Conservation (phyloP, 768 basidiomycete genomes). For the Serpula lacrymans region DNA sequence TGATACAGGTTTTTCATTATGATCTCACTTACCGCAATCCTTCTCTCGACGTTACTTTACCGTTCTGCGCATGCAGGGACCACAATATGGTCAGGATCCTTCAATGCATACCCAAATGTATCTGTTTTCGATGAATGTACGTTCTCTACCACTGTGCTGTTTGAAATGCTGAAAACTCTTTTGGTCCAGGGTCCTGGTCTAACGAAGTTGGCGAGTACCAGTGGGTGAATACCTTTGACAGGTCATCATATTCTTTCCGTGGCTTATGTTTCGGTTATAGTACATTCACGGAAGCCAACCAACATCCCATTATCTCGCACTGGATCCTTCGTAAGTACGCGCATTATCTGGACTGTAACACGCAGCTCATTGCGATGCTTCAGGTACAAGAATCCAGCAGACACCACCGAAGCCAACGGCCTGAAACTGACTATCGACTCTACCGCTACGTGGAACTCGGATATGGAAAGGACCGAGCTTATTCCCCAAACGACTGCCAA, state of each 20-base stretch:
- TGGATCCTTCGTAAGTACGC: constrained; percentile 33
- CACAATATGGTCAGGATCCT: constrained; percentile 52
- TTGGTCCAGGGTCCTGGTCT: constrained; percentile 48
- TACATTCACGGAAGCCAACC: constrained; percentile 54
- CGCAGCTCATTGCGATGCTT: not conserved
- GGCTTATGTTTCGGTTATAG: constrained; percentile 9
- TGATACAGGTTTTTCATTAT: constrained; percentile 30
- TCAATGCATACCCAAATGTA: constrained; percentile 43
- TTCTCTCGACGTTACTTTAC: constrained; percentile 13
- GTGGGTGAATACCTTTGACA: constrained; percentile 38
- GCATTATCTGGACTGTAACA: not conserved
- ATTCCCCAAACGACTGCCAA: constrained; percentile 46
- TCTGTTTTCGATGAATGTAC: constrained; percentile 53
- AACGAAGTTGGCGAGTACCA: constrained; percentile 54
- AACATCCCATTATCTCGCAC: constrained; percentile 51
- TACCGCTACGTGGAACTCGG: constrained; percentile 53
- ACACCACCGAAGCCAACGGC: constrained; percentile 46
- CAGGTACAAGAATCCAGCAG: constrained; percentile 58
- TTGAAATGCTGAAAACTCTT: constrained; percentile 4
- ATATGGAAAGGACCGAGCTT: constrained; percentile 39
- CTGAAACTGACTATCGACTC: constrained; percentile 53
- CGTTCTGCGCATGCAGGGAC: constrained; percentile 41
- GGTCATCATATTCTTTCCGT: not conserved
- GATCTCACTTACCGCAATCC: constrained; percentile 23
- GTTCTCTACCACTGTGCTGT: constrained; percentile 10